Evolutionary conservation across 306 rosid species (phyloP), one percentile per base, ranked within the genome.

Genomic region (Hippophae tibetana): DNA sequence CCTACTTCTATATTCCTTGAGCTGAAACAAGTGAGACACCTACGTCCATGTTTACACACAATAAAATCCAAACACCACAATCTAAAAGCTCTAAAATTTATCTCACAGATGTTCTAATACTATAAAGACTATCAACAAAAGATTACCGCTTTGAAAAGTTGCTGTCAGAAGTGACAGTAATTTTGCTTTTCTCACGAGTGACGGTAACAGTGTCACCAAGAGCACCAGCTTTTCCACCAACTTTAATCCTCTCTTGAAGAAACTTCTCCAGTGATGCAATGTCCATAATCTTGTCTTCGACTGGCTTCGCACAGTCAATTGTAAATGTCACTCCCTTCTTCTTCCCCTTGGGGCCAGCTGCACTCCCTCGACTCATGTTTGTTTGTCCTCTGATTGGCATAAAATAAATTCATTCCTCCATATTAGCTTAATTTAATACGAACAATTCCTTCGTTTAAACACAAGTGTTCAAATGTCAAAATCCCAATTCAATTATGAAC

Each of bases 231-330:
- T 92, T 92, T n/a, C 97, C 95, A 40, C 95, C 96, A 4, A 92
- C 97, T 77, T 92, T 88, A 65, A 92, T 88, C 71, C 99, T 78
- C 79, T 86, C 99, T 61, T 83, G 97, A 45, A 92, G 96, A 59
- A 92, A 88, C 80, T 92, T 88, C 78, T 92, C 96, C 2, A 92
- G 84, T 1, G 99, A 88, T 3, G 96, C 96, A 79, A 92, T 78
- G 66, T 92, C 99, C 99, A 92, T 92, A 74, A 92, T 92, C 84
- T 88, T 88, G 60, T 92, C 96, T 60, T 92, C 97, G 26, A 92
- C 97, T 5, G 96, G 99, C 79, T 92, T 88, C 10, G 81, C 75
- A 62, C 99, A 92, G 59, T 92, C 99, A 47, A 92, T 80, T 65
- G 88, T 87, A 70, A 92, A 92, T 0, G 80, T 73, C 12, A 73